A percentile compares a stretch with the other conserved stretches of the same genome.
These are phyloP conservation scores for Apiotrichum domesticum DNA, from an alignment of 1,284 basidiomycete species.

Conservation along the genomic window DNA sequence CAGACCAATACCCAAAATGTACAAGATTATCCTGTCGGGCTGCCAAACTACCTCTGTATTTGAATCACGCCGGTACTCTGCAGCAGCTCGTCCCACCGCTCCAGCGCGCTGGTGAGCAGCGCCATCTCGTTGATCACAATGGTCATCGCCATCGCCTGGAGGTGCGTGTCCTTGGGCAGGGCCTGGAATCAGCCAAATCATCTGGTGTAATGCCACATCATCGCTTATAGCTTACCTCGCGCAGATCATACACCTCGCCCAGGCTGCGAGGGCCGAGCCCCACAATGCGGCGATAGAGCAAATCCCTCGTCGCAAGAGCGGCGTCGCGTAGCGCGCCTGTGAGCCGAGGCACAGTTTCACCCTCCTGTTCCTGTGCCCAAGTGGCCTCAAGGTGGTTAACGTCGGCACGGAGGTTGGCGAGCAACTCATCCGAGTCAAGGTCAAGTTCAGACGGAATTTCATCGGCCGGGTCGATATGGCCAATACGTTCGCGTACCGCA, in stretches of 20 bases:
- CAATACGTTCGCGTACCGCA: background rate
- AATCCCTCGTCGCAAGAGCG: background rate
- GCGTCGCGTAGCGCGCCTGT: background rate
- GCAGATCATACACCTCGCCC: conserved; percentile 24
- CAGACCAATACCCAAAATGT: too few species aligned
- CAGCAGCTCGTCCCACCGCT: conserved; percentile 28
- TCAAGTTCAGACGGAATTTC: background rate
- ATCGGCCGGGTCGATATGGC: background rate
- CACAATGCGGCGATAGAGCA: conserved; percentile 16
- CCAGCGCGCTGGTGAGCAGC: conserved; percentile 29
- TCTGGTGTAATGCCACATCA: background rate
- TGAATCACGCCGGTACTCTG: background rate
- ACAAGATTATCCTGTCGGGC: too few species aligned
- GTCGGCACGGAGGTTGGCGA: background rate
- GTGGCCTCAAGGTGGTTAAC: conserved; percentile 7
- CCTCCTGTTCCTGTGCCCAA: conserved; percentile 3
- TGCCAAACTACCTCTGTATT: too few species aligned
- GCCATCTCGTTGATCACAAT: conserved; percentile 38
- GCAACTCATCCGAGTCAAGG: background rate
- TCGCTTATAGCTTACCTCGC: conserved; percentile 23
- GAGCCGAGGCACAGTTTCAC: conserved; percentile 2
- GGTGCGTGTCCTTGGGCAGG: conserved; percentile 9
- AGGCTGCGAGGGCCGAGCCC: conserved; percentile 17
- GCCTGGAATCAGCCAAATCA: conserved; percentile 11
- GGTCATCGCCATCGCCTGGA: conserved; percentile 36